Conservation (phyloP, 768 basidiomycete species). For the Suillus americanus region DNA sequence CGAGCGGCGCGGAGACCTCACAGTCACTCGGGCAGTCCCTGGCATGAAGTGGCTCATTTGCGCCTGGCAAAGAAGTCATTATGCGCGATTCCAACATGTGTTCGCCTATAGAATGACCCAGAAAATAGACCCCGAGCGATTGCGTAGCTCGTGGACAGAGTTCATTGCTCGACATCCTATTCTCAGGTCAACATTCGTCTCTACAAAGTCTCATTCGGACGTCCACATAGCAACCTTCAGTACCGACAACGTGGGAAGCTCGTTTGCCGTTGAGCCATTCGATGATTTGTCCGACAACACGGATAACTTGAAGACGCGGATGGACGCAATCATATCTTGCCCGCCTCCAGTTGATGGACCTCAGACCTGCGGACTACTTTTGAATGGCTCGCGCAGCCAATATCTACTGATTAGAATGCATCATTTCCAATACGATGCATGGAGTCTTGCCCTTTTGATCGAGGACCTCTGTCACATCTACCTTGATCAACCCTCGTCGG, state of each 20-base stretch:
- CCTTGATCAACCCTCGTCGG: conserved; percentile 21
- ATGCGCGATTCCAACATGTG: conserved; percentile 42
- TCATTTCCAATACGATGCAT: conserved; percentile 52
- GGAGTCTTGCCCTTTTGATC: conserved; percentile 42
- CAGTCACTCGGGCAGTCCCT: conserved; percentile 23
- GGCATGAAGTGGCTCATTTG: conserved; percentile 40
- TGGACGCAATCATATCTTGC: conserved; percentile 22
- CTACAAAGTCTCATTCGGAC: conserved; percentile 12
- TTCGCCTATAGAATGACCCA: conserved; percentile 39
- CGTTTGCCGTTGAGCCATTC: conserved; percentile 9
- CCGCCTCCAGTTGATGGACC: conserved; percentile 21
- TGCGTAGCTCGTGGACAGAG: conserved; percentile 38
- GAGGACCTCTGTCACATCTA: conserved; percentile 41
- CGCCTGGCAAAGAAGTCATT: conserved; percentile 43
- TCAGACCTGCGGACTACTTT: conserved; percentile 21
- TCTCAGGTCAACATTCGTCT: conserved; percentile 43
- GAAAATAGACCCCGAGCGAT: conserved; percentile 26
- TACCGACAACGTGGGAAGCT: conserved; percentile 10
- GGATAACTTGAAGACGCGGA: conserved; percentile 10
- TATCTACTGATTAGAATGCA: conserved; percentile 38
- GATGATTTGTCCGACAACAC: conserved; percentile 12
- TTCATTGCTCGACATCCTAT: conserved; percentile 38
- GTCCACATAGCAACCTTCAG: conserved; percentile 28
- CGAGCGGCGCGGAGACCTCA: conserved; percentile 12
- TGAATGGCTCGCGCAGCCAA: conserved; percentile 12